phyloP scores from a whole-genome alignment of 768 basidiomycete species.

The Lactarius hatsudake region DNA sequence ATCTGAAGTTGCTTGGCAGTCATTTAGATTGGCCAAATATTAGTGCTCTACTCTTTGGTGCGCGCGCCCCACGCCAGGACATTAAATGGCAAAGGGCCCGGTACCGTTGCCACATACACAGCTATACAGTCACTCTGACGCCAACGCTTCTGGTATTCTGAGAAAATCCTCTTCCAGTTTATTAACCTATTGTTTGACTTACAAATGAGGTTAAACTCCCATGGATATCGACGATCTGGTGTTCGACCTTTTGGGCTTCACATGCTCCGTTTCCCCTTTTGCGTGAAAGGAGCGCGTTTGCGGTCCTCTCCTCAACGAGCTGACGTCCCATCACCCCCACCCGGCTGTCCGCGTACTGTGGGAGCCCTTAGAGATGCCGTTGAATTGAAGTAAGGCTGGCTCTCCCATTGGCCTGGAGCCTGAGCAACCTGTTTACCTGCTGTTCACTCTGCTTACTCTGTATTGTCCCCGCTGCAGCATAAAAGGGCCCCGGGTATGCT shows the following conservation, averaged over 20 bases:
- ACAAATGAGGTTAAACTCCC: neutral
- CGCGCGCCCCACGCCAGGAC: neutral
- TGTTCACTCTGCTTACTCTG: neutral
- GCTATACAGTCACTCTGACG: neutral
- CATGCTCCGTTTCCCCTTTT: neutral
- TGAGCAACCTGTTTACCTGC: neutral
- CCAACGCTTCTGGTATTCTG: neutral
- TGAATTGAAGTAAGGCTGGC: neutral
- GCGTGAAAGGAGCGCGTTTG: neutral
- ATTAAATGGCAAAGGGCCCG: neutral
- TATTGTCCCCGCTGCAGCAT: neutral
- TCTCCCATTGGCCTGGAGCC: neutral
- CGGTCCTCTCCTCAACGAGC: neutral
- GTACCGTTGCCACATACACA: neutral
- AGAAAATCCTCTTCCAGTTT: neutral
- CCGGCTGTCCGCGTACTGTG: neutral
- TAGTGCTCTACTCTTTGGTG: neutral
- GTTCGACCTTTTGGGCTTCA: neutral
- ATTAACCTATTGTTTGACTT: neutral
- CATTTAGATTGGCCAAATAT: neutral
- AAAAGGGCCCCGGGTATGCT: neutral
- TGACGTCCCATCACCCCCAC: neutral
- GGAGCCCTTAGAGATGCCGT: neutral
- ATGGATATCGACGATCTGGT: neutral
- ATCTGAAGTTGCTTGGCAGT: neutral